Percentiles rank a stretch among this genome's conserved stretches.
Evolutionary conservation across 768 basidiomycete genomes (phyloP).

Genomic region (Phlegmacium glaucopus): DNA sequence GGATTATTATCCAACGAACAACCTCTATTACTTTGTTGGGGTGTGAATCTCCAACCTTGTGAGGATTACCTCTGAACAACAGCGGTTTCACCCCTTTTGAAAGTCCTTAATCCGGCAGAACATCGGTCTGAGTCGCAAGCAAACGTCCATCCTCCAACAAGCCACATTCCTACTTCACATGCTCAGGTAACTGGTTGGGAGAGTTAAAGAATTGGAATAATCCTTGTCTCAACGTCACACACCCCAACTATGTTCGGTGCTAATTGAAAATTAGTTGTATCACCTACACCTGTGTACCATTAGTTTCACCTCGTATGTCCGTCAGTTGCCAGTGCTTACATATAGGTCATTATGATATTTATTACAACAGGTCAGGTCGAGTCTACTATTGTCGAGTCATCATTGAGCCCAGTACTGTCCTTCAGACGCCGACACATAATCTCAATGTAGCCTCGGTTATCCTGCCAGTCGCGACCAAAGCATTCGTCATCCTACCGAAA

Average conservation of each 20-base stretch:
- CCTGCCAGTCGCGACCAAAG: conserved; percentile 51
- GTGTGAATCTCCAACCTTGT: neutral
- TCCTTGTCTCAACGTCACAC: too few species aligned
- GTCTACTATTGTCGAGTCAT: conserved; percentile 18
- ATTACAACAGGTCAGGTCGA: neutral
- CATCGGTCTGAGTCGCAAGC: neutral
- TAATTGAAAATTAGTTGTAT: too few species aligned
- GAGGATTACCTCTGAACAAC: neutral
- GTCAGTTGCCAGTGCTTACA: neutral
- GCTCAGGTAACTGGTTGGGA: too few species aligned
- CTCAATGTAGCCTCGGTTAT: conserved; percentile 68
- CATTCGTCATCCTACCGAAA: conserved; percentile 37
- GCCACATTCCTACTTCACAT: neutral
- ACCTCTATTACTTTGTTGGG: neutral
- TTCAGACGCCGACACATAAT: conserved; percentile 71
- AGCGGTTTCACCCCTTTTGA: neutral
- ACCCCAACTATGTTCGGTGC: too few species aligned
- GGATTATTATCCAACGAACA: neutral
- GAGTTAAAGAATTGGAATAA: too few species aligned
- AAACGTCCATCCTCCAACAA: conserved; percentile 1
- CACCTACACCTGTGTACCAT: too few species aligned
- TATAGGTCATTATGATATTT: neutral
- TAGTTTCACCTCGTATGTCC: neutral
- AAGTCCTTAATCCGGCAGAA: neutral
- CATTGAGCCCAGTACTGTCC: conserved; percentile 59